Conservation (phyloP, 164 flowering plant genomes). For the Kalanchoe fedtschenkoi region DNA sequence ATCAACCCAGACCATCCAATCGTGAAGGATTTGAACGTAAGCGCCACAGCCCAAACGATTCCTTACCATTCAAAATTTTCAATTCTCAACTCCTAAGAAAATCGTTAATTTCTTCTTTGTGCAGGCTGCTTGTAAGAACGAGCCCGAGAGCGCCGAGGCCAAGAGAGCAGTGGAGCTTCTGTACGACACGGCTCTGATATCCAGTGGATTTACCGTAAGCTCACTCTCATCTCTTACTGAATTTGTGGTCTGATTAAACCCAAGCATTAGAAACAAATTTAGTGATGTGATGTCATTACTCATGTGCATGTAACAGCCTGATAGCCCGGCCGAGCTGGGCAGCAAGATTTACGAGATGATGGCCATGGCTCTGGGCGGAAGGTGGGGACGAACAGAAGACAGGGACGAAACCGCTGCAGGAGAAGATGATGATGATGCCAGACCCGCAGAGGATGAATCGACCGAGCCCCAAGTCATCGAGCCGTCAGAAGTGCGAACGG, state of each 20-base stretch:
- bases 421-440: constrained; percentile 9
- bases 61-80: too few species aligned
- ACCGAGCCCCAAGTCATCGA: constrained; percentile 53
- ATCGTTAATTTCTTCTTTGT: background rate
- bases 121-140: constrained; percentile 86
- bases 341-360: constrained; percentile 94
- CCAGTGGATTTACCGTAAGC: constrained; percentile 89
- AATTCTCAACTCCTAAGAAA: too few species aligned
- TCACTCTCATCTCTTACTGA: too few species aligned
- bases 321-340: constrained; percentile 93
- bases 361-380: constrained; percentile 88
- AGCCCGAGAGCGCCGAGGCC: constrained; percentile 74
- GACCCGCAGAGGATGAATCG: constrained; percentile 16
- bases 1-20: constrained; percentile 91
- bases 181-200: constrained; percentile 85
- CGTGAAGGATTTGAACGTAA: constrained; percentile 74
- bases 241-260: too few species aligned
- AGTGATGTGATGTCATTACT: too few species aligned
- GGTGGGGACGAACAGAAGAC: constrained; percentile 76
- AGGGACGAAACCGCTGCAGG: constrained; percentile 22
- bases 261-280: too few species aligned
- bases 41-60: constrained; percentile 15
- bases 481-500: constrained; percentile 72
- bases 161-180: constrained; percentile 76
- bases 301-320: constrained; percentile 53